These are phyloP conservation scores for Trichosporon asahii DNA, from an alignment of 1,284 basidiomycete species.

Conservation along the genomic window DNA sequence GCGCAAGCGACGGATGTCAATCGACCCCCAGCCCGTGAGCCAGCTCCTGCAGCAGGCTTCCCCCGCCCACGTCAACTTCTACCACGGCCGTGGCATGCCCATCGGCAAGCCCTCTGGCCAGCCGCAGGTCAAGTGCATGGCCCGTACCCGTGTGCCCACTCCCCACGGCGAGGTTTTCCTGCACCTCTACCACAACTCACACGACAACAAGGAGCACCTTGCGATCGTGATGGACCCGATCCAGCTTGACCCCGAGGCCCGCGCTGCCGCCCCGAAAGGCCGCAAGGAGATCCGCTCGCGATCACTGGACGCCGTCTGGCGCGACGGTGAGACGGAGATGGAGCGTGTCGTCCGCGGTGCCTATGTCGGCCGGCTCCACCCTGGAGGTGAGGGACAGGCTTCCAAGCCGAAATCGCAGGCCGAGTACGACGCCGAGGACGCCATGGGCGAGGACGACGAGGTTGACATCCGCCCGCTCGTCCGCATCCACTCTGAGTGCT, in stretches of 20 bases:
- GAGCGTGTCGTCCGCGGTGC: slow-evolving; percentile 92
- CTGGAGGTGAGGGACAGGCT: slow-evolving; percentile 36
- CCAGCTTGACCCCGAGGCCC: slow-evolving; percentile 59
- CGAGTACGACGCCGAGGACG: slow-evolving; percentile 15
- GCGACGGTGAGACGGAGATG: slow-evolving; percentile 80
- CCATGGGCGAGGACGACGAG: slow-evolving; percentile 16
- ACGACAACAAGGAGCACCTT: slow-evolving; percentile 97
- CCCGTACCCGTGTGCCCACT: slow-evolving; percentile 93
- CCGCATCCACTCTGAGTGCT: slow-evolving; percentile 97
- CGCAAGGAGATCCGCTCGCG: slow-evolving; percentile 66
- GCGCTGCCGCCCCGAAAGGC: slow-evolving; percentile 33
- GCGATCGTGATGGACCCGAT: slow-evolving; percentile 91
- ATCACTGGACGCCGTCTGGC: slow-evolving; percentile 83
- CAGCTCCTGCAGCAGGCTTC: slow-evolving; percentile 42
- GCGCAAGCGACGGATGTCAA: slow-evolving; percentile 44
- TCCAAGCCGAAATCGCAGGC: slow-evolving; percentile 25
- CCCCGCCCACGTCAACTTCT: slow-evolving; percentile 24
- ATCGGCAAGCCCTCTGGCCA: slow-evolving; percentile 14
- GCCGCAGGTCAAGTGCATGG: slow-evolving; percentile 66
- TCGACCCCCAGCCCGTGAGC: slow-evolving; percentile 44
- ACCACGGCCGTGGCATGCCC: slow-evolving; percentile 20
- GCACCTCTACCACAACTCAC: slow-evolving; percentile 71
- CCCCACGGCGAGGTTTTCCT: slow-evolving; percentile 91
- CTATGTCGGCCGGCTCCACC: slow-evolving; percentile 73
- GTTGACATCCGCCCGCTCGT: slow-evolving; percentile 67